Base-by-base conservation (phyloP, 352 stramenopile genomes). In the Achlya hypogyna region DNA sequence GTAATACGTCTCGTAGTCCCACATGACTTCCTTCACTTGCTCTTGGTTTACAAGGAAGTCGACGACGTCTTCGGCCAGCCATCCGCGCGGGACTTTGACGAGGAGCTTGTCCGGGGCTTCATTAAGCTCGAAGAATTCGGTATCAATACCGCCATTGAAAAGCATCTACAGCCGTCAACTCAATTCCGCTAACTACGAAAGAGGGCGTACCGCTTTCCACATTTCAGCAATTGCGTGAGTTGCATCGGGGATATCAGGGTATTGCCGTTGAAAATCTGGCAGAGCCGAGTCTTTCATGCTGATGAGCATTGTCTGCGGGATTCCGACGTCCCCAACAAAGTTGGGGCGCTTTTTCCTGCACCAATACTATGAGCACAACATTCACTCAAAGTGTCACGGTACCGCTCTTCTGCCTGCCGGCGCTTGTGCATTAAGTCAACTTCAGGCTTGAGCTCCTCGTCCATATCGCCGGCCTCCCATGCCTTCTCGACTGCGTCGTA, bases 1-100 rank as follows among this genome's bases (percentile, higher is more conserved):
- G 25, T 67, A 67, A 25, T 67, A 67, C 60, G 60, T 67, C 43
- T 67, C 60, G 28, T 51, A 67, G 51, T 67, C 60, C 60, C 60
- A 67, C 20, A 58, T 20, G 14, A 67, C 60, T 67, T 67, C 60
- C 3, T 67, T 49, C 3, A 67, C 60, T n/a, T 67, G 9, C n/a
- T 49, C 38, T 38, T 67, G 60, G 43, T 67, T 67, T 8, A 67
- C 60, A 27, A 67, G 60, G 45, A 67, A 67, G 16, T 67, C 60
- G 31, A 67, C 60, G 29, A 67, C 25, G 51, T 67, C 60, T 58
- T 67, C 60, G 20, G 60, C 60, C 4, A 67, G 60, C 60, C 60
- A 67, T 4, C 60, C 60, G 29, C 60, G 60, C 34, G 42, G 25
- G 40, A 67, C 51, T 34, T 67, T 67, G 31, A 58, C 60, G 28